A percentile compares a stretch with the other conserved stretches of the same genome.
Evolutionary conservation across 441 rosid species (phyloP).

Genomic region (Croton laevigatus): DNA sequence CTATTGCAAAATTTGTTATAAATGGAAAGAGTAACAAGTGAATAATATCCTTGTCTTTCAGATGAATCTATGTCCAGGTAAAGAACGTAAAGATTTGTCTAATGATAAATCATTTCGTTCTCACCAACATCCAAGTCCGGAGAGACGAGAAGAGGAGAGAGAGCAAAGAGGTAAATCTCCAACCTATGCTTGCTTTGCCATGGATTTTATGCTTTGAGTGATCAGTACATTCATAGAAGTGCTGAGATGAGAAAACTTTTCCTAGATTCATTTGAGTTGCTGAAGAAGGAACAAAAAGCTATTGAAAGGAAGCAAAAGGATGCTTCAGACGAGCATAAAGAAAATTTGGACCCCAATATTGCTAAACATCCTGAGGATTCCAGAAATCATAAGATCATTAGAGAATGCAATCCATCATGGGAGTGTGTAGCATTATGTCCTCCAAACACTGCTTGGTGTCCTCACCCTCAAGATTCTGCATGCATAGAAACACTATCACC

Average conservation of each 20-base stretch:
- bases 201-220: conserved; percentile 8
- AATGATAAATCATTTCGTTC: conserved; percentile 20
- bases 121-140: conserved; percentile 19
- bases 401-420: conserved; percentile 14
- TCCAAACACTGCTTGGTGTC: conserved; percentile 4
- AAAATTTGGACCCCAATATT: conserved; percentile 24
- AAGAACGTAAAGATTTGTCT: conserved; percentile 21
- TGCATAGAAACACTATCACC: neutral
- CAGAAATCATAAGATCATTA: conserved; percentile 9
- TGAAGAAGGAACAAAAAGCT: conserved; percentile 27
- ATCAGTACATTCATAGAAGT: conserved; percentile 4
- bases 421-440: conserved; percentile 9
- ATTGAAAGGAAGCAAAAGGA: conserved; percentile 24
- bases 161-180: conserved; percentile 26
- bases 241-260: conserved; percentile 13
- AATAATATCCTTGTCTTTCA: conserved; percentile 14
- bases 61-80: conserved; percentile 24
- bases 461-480: conserved; percentile 14
- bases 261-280: conserved; percentile 30
- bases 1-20: neutral
- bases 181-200: conserved; percentile 10
- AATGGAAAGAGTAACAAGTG: conserved; percentile 3
- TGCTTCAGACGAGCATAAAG: conserved; percentile 17
- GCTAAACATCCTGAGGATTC: conserved; percentile 6
- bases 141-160: conserved; percentile 28